phyloP scores from a whole-genome alignment of 768 basidiomycete species.

The Hygrocybe coccinea region DNA sequence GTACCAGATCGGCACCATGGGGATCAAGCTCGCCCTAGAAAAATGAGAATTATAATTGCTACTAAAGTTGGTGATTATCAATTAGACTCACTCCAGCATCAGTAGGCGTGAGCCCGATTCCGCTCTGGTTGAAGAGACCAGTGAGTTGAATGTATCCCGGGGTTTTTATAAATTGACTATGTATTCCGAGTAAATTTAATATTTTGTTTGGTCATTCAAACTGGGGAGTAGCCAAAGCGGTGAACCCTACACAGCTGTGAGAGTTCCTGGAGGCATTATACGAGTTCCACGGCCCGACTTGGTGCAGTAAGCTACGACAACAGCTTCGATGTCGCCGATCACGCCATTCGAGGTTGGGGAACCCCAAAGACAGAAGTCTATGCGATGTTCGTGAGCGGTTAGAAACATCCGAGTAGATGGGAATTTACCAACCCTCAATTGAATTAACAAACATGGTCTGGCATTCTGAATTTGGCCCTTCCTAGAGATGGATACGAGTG shows the following conservation, averaged over 20 bases:
- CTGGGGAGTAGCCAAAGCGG: no score
- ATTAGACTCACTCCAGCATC: conserved; percentile 49
- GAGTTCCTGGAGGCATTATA: conserved; percentile 60
- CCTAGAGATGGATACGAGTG: conserved; percentile 11
- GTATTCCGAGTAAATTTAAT: no score
- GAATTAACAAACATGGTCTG: conserved; percentile 53
- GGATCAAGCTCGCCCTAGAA: conserved; percentile 9
- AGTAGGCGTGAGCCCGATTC: conserved; percentile 43
- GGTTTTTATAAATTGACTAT: conserved; percentile 51
- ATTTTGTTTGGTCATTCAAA: no score
- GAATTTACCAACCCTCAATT: conserved; percentile 39
- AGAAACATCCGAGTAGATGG: background rate
- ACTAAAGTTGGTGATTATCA: background rate
- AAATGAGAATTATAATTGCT: background rate
- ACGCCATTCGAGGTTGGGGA: conserved; percentile 45
- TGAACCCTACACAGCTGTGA: conserved; percentile 43
- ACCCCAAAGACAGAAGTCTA: conserved; percentile 71
- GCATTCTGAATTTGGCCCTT: conserved; percentile 42
- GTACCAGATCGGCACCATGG: conserved; percentile 15
- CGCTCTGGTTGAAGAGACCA: conserved; percentile 60
- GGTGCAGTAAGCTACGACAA: conserved; percentile 76
- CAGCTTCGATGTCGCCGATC: conserved; percentile 63
- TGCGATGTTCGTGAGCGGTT: conserved; percentile 7
- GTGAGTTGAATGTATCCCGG: conserved; percentile 56
- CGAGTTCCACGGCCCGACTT: conserved; percentile 67